Conservation (phyloP, 306 rosid species). For the Aeschynomene evenia region DNA sequence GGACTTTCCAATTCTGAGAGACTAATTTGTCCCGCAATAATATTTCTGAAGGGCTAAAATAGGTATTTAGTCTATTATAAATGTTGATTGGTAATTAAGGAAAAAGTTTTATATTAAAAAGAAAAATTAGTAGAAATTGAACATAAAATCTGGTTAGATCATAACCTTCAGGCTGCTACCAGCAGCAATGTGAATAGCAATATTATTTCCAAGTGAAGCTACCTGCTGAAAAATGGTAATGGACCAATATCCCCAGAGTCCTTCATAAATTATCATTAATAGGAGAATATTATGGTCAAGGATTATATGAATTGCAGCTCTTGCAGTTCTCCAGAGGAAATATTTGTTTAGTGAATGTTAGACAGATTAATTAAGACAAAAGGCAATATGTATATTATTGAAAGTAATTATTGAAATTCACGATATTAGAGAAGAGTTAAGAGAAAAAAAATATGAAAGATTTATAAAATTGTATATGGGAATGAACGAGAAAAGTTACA, state of each 20-base stretch:
- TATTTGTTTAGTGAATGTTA: not conserved
- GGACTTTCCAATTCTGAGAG: too few species aligned
- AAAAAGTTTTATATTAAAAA: not conserved
- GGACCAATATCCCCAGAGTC: conserved; percentile 75
- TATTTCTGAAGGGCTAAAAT: too few species aligned
- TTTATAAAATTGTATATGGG: too few species aligned
- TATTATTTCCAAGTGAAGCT: conserved; percentile 78
- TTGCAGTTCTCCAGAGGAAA: conserved; percentile 1
- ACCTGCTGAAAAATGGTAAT: conserved; percentile 75
- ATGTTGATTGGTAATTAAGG: not conserved
- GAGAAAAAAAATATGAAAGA: too few species aligned
- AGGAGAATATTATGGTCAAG: conserved; percentile 7
- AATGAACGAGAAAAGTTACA: too few species aligned
- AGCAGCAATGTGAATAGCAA: conserved; percentile 82
- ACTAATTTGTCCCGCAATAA: too few species aligned
- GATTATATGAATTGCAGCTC: not conserved
- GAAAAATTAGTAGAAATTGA: not conserved
- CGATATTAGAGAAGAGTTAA: too few species aligned
- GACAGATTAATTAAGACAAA: not conserved
- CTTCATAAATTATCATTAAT: conserved; percentile 46
- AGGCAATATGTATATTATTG: too few species aligned
- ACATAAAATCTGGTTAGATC: conserved; percentile 11
- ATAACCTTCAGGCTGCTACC: conserved; percentile 78
- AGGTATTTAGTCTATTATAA: too few species aligned
- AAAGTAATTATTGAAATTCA: too few species aligned